A percentile compares a stretch with the other conserved stretches of the same genome.
These are phyloP conservation scores for Glycine tomentella DNA, from an alignment of 306 rosid genomes.

Conservation along the genomic window DNA sequence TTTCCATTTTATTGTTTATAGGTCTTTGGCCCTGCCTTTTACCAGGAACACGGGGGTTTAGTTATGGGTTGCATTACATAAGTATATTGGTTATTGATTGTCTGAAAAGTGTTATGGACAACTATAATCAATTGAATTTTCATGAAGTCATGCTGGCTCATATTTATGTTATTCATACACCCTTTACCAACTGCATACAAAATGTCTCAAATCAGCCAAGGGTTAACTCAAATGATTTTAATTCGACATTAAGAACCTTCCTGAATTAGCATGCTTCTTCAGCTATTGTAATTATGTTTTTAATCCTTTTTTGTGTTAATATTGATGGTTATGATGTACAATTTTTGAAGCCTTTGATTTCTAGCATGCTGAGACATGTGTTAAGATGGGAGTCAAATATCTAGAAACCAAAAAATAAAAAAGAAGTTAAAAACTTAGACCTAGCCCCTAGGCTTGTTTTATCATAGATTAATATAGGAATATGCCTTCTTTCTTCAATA, in stretches of 20 bases:
- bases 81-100: constrained; percentile 30
- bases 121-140: not conserved
- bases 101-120: constrained; percentile 9
- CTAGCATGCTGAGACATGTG: not conserved
- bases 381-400: constrained; percentile 22
- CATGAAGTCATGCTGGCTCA: not conserved
- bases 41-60: not conserved
- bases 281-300: no score
- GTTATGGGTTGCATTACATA: not conserved
- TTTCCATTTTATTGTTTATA: not conserved
- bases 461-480: constrained; percentile 24
- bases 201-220: not conserved
- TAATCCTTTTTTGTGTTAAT: no score
- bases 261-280: no score
- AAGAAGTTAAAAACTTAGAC: not conserved
- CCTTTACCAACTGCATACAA: constrained; percentile 15
- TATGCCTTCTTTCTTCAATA: not conserved
- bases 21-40: not conserved
- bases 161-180: not conserved
- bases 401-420: not conserved
- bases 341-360: not conserved
- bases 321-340: no score
- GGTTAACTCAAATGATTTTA: no score
- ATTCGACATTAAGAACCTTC: no score
- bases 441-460: not conserved